These are phyloP conservation scores for Bonia amplexicaulis DNA, from an alignment of 176 grass and related monocot genomes.

Conservation along the genomic window DNA sequence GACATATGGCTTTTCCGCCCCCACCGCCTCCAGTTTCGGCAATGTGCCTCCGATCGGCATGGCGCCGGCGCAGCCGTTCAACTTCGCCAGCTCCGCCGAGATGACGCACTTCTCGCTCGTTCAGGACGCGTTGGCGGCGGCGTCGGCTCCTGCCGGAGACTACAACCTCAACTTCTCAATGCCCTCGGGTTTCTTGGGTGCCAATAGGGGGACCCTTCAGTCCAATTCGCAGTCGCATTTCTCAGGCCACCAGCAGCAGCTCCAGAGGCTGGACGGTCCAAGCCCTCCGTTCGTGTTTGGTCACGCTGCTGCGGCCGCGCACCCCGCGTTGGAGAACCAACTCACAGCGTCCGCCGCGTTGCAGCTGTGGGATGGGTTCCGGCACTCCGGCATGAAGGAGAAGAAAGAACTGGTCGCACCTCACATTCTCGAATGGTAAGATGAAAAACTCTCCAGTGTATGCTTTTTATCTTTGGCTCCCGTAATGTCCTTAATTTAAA, in stretches of 20 bases:
- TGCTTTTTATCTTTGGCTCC: background rate
- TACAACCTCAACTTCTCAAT: constrained; percentile 84
- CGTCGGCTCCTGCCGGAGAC: constrained; percentile 39
- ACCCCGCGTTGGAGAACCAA: constrained; percentile 32
- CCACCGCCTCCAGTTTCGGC: constrained; percentile 25
- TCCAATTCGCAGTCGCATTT: constrained; percentile 77
- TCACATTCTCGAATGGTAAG: constrained; percentile 25
- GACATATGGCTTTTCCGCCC: constrained; percentile 18
- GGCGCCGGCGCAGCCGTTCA: constrained; percentile 34
- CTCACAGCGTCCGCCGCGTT: constrained; percentile 36
- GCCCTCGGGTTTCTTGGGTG: constrained; percentile 61
- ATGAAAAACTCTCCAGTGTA: background rate
- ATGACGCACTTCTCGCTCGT: constrained; percentile 59
- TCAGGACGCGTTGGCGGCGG: constrained; percentile 31
- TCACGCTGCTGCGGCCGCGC: constrained; percentile 20
- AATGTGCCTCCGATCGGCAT: constrained; percentile 36
- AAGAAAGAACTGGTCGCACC: constrained; percentile 59
- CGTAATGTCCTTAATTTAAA: background rate
- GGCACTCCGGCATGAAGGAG: constrained; percentile 58
- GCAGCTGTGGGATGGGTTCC: constrained; percentile 66
- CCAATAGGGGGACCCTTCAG: constrained; percentile 98
- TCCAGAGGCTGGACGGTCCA: constrained; percentile 51
- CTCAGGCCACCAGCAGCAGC: constrained; percentile 43
- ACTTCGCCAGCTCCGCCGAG: constrained; percentile 38
- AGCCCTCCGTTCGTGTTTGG: constrained; percentile 54